Conservation (phyloP, 345 rosid species). For the Acer yangbiense region DNA sequence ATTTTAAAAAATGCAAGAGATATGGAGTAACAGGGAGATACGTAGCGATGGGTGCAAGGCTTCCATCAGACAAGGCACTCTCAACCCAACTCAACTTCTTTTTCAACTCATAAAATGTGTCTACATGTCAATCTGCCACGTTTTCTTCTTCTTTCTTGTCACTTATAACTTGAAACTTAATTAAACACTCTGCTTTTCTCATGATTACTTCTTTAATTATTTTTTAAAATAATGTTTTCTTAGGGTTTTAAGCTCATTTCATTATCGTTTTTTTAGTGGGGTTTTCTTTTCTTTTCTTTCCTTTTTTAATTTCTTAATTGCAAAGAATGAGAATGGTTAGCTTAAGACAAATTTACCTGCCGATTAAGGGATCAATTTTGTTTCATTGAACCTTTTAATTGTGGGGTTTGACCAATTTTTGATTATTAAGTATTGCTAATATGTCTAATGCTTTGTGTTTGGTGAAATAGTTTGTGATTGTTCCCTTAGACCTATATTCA, state of each 20-base stretch:
- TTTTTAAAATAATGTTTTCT: not conserved
- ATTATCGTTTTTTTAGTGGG: no score
- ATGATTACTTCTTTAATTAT: not conserved
- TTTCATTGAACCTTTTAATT: constrained; percentile 16
- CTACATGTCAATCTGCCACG: constrained; percentile 17
- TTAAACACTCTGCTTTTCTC: not conserved
- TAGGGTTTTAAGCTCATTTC: not conserved
- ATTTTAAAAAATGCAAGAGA: no score
- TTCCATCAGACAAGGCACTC: constrained; percentile 39
- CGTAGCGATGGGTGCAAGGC: constrained; percentile 85
- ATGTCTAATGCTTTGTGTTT: constrained; percentile 12
- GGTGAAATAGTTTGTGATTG: constrained; percentile 37
- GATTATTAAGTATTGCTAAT: not conserved
- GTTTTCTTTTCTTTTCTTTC: no score
- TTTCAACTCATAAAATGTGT: not conserved
- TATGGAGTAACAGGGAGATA: no score
- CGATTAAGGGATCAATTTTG: not conserved
- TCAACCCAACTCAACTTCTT: constrained; percentile 26
- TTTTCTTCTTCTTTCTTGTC: not conserved
- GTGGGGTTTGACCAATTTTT: constrained; percentile 15
- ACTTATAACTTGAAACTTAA: constrained; percentile 33
- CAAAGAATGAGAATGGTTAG: constrained; percentile 18
- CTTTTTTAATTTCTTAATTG: constrained; percentile 23
- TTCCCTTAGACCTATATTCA: constrained; percentile 25
- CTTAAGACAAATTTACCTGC: not conserved